Conservation (phyloP, 148 eudicot genomes). For the Cornus controversa region DNA sequence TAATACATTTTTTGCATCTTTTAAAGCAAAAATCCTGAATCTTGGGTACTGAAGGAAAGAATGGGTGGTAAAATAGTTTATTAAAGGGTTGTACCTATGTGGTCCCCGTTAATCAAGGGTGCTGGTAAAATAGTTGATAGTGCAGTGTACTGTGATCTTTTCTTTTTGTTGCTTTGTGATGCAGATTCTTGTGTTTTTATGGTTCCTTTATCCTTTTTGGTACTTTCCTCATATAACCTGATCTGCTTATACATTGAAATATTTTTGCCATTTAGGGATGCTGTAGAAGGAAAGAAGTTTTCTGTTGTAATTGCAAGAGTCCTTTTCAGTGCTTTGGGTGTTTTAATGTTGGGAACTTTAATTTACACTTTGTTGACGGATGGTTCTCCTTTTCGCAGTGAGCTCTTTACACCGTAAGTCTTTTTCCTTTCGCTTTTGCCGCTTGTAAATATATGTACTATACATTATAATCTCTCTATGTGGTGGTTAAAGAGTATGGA, state of each 20-base stretch:
- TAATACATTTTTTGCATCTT: too few relatives aligned
- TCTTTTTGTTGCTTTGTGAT: background rate
- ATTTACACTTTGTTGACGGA: slow-evolving; percentile 53
- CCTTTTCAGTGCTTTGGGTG: slow-evolving; percentile 54
- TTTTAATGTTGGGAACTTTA: slow-evolving; percentile 63
- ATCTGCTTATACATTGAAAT: background rate
- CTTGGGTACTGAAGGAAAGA: too few relatives aligned
- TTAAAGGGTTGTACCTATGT: too few relatives aligned
- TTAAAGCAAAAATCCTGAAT: too few relatives aligned
- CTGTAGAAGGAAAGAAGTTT: slow-evolving; percentile 27
- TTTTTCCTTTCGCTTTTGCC: slow-evolving; percentile 3
- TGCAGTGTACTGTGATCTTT: background rate
- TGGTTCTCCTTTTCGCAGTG: slow-evolving; percentile 71
- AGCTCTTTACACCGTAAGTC: slow-evolving; percentile 63
- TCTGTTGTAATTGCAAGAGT: slow-evolving; percentile 51
- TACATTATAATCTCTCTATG: background rate
- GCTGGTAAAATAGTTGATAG: background rate
- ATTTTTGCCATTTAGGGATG: slow-evolving; percentile 39
- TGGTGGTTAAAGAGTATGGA: background rate
- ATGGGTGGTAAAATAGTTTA: background rate
- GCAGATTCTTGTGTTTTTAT: background rate
- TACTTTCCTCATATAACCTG: background rate
- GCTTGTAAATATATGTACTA: background rate
- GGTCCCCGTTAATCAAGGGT: too few relatives aligned
- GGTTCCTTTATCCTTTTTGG: background rate